Percentiles rank a stretch among this genome's conserved stretches.
Conservation (phyloP, 441 rosid genomes). For the Gossypium aridum region DNA sequence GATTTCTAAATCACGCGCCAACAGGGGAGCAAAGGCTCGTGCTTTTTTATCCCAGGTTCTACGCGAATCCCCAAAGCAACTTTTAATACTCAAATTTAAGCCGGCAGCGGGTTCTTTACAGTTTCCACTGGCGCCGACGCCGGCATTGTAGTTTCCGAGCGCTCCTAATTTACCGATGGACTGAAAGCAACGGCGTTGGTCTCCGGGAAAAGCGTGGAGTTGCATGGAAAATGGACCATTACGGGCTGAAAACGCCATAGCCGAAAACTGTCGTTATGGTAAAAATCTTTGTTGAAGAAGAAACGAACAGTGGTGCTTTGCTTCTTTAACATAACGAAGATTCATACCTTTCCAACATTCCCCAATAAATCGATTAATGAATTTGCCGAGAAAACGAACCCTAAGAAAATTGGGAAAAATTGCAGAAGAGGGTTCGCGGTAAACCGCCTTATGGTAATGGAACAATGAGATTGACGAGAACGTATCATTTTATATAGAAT, state of each 20-base stretch:
- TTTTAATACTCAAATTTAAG: slow-evolving; percentile 35
- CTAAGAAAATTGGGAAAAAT: not conserved
- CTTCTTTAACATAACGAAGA: slow-evolving; percentile 49
- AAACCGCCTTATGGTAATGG: not conserved
- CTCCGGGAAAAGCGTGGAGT: slow-evolving; percentile 28
- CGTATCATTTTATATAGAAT: too few relatives aligned
- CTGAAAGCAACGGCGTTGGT: slow-evolving; percentile 9
- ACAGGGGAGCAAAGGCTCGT: slow-evolving; percentile 37
- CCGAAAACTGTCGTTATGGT: not conserved
- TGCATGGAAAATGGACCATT: slow-evolving; percentile 30
- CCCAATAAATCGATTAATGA: not conserved
- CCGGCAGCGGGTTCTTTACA: slow-evolving; percentile 19
- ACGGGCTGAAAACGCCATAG: slow-evolving; percentile 42
- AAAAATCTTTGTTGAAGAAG: slow-evolving; percentile 16
- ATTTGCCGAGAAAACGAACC: not conserved
- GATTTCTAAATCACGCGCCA: slow-evolving; percentile 38
- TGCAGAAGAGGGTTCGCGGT: not conserved
- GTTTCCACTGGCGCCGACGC: slow-evolving; percentile 20
- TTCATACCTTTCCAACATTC: slow-evolving; percentile 34
- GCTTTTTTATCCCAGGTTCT: slow-evolving; percentile 27
- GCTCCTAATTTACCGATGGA: slow-evolving; percentile 20
- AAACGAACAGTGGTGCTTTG: slow-evolving; percentile 20
- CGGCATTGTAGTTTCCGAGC: slow-evolving; percentile 11
- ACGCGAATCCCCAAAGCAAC: slow-evolving; percentile 47
- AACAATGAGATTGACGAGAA: not conserved